Evolutionary conservation across 495 filamentous ascomycete species (phyloP), one percentile per base, ranked within the genome.

Genomic region (Cryomyces minteri): DNA sequence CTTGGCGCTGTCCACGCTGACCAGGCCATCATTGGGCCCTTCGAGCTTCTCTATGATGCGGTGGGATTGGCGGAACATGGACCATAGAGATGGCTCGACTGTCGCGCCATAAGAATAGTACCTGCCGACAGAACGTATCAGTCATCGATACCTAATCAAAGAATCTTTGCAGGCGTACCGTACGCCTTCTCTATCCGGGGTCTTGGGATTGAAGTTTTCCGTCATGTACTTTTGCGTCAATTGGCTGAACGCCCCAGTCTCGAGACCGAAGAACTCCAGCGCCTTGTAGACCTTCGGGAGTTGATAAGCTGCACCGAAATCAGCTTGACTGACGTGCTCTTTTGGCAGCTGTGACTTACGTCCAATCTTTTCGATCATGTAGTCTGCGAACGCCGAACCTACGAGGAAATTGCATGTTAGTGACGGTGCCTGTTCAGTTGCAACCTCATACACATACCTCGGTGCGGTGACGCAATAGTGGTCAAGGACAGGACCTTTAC

Each of bases 31-130:
- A 58, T 98, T 98, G 1, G 77, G 73, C 0, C 87, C 88, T 62
- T 95, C 90, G 4, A 61, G 50, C 34, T 69, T 58, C 43, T 72
- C 57, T 29, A 98, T 76, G 32, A 95, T 73, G 6, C 61, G 56
- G 53, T 90, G 80, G 0, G 84, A 82, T 7, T 68, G 63, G 0
- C 80, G 69, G 54, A 95, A 95, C 12, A 82, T 70, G 32, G 77
- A 85, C 62, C 69, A 92, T 32, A 71, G 69, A 41, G 56, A 70
- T 45, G 72, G 84, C 14, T 77, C 60, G 31, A 84, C 67, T 46
- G 68, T 73, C 32, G 90, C 90, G 2, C 90, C 88, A 54, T 94
- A 94, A 11, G 85, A 93, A 59, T 85, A 95, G 58, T 95, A 95
- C 33, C 72, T 77, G 18, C 18, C 18, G 18, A 25, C 18, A 25